Evolutionary conservation across 371 early-diverging fungal genomes (phyloP).

Genomic region (Dinochytrium kinnereticum): DNA sequence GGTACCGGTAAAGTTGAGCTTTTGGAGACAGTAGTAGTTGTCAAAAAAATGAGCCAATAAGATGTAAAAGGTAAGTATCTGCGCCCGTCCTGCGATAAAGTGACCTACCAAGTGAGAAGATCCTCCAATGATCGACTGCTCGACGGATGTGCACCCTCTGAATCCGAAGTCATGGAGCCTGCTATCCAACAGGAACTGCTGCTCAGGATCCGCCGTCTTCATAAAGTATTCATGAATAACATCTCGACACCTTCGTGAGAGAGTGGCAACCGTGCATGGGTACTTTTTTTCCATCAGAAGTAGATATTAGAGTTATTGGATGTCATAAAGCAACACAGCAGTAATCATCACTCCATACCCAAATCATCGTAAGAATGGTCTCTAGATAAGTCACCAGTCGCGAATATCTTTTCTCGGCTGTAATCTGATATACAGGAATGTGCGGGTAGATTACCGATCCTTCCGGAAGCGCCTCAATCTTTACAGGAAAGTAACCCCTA

Average conservation of each 20-base stretch:
- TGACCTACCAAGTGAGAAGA: slow-evolving; percentile 73
- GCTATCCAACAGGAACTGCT: slow-evolving; percentile 53
- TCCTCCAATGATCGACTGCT: slow-evolving; percentile 83
- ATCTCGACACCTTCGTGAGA: slow-evolving; percentile 68
- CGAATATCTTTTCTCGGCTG: slow-evolving; percentile 69
- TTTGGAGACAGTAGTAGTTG: not conserved
- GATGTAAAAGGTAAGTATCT: not conserved
- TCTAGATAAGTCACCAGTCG: slow-evolving; percentile 82
- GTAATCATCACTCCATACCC: slow-evolving; percentile 64
- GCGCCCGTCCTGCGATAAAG: too few species aligned
- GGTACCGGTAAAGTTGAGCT: slow-evolving; percentile 78
- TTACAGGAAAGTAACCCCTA: slow-evolving; percentile 80
- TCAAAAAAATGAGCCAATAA: not conserved
- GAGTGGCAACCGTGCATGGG: slow-evolving; percentile 81
- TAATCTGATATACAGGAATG: slow-evolving; percentile 77
- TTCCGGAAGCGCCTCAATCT: slow-evolving; percentile 73
- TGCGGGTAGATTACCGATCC: slow-evolving; percentile 79
- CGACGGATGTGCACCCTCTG: slow-evolving; percentile 84
- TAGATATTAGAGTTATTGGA: not conserved
- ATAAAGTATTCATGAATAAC: slow-evolving; percentile 63
- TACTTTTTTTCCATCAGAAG: slow-evolving; percentile 57
- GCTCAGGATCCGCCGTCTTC: slow-evolving; percentile 64
- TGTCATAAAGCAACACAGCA: not conserved
- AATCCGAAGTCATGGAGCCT: slow-evolving; percentile 85
- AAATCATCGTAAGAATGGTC: slow-evolving; percentile 78